These are phyloP conservation scores for Iberis pinnata DNA, from an alignment of 345 rosid genomes.

Conservation along the genomic window DNA sequence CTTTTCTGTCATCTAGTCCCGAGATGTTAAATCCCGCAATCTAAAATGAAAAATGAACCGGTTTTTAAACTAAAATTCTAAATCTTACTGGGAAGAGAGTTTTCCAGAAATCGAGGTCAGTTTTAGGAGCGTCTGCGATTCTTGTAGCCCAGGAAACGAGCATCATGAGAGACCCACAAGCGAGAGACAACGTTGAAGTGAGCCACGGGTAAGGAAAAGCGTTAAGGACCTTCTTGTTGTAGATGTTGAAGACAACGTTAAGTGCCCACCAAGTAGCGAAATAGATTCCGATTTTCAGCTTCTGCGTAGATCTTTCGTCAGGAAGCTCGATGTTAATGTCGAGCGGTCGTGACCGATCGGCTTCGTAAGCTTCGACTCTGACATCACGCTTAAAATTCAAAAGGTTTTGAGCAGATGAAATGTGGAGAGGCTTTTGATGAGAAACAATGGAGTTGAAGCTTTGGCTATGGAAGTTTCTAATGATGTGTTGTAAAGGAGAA, in stretches of 20 bases:
- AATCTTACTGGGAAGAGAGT: conserved; percentile 62
- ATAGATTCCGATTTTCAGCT: conserved; percentile 62
- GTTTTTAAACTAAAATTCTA: background rate
- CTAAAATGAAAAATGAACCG: too few relatives aligned
- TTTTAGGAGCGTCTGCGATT: conserved; percentile 68
- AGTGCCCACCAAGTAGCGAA: conserved; percentile 97
- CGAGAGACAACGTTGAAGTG: conserved; percentile 85
- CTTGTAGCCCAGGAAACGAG: conserved; percentile 75
- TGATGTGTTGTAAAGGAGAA: too few relatives aligned
- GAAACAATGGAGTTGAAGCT: background rate
- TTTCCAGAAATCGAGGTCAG: conserved; percentile 84
- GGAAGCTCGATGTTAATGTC: conserved; percentile 40
- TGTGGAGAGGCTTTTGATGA: conserved; percentile 35
- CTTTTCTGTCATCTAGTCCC: too few relatives aligned
- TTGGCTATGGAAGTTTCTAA: too few relatives aligned
- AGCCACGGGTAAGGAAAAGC: conserved; percentile 97
- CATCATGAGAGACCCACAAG: conserved; percentile 87
- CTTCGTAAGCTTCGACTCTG: conserved; percentile 53
- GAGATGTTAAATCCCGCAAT: too few relatives aligned
- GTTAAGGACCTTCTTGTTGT: conserved; percentile 91
- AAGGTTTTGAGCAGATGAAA: conserved; percentile 35
- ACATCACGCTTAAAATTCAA: conserved; percentile 23
- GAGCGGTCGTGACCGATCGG: conserved; percentile 56
- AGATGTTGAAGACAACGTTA: conserved; percentile 90
- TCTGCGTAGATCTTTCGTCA: conserved; percentile 38